Evolutionary conservation across 2,329 filamentous ascomycete genomes (phyloP).

Genomic region (Monosporascus ibericus): DNA sequence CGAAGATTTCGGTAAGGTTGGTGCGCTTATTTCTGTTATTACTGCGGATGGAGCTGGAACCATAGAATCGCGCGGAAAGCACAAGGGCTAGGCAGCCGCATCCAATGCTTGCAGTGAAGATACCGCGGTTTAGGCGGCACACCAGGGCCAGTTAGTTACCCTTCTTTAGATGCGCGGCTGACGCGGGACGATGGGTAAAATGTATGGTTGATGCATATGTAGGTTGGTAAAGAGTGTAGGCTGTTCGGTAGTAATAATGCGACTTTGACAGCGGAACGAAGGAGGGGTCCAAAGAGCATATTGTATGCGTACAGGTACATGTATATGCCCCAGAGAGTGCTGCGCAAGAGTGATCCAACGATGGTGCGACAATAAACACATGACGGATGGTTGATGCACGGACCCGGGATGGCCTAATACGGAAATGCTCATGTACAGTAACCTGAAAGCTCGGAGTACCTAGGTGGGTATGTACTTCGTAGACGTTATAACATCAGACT

Average conservation of each 20-base stretch:
- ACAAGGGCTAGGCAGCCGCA: too few species aligned
- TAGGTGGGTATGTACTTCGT: too few species aligned
- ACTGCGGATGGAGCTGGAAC: too few species aligned
- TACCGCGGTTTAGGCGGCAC: not conserved
- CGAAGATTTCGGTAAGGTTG: constrained; percentile 1
- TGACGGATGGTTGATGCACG: not conserved
- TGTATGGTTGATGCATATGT: not conserved
- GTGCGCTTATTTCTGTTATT: constrained; percentile 12
- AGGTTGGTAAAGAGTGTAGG: not conserved
- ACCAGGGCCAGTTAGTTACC: too few species aligned
- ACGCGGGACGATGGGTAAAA: not conserved
- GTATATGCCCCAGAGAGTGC: not conserved
- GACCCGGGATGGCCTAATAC: not conserved
- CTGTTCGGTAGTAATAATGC: not conserved
- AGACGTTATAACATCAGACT: too few species aligned
- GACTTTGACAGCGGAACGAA: not conserved
- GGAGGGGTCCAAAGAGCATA: not conserved
- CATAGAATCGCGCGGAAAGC: too few species aligned
- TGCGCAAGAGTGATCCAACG: not conserved
- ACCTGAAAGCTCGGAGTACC: too few species aligned
- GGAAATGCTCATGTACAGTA: not conserved
- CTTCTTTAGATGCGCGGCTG: not conserved
- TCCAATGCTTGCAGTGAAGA: too few species aligned
- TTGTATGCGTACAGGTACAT: not conserved
- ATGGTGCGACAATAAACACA: not conserved